Evolutionary conservation across 306 rosid species (phyloP).

Genomic region (Vigna angularis): DNA sequence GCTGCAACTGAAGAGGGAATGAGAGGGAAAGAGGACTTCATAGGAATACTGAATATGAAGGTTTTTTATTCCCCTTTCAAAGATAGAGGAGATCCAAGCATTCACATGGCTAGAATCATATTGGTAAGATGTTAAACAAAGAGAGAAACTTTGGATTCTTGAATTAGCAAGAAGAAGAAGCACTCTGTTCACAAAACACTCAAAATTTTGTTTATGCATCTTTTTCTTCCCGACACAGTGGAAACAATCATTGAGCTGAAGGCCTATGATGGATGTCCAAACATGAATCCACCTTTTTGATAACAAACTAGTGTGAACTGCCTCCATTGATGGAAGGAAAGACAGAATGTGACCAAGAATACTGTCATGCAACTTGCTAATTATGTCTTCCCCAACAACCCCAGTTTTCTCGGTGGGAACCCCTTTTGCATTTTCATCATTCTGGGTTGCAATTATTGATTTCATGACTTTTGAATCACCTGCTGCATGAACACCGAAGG

Average conservation of each 20-base stretch:
- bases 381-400: constrained; percentile 20
- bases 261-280: constrained; percentile 36
- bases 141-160: constrained; percentile 17
- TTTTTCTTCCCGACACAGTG: constrained; percentile 38
- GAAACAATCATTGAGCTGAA: constrained; percentile 27
- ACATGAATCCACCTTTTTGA: constrained; percentile 38
- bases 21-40: constrained; percentile 20
- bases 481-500: not conserved
- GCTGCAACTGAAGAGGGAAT: constrained; percentile 44
- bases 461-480: not conserved
- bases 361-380: constrained; percentile 46
- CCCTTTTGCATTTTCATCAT: not conserved
- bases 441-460: not conserved
- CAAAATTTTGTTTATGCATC: constrained; percentile 44
- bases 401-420: not conserved
- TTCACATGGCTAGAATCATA: constrained; percentile 19
- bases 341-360: constrained; percentile 37
- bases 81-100: constrained; percentile 45
- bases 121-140: constrained; percentile 13
- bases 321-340: constrained; percentile 36
- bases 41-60: constrained; percentile 46
- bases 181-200: constrained; percentile 38
- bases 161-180: constrained; percentile 40
- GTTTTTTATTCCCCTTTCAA: constrained; percentile 27
- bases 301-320: constrained; percentile 34